Base-by-base conservation (phyloP, 1,139 yeast genomes). In the Hyphopichia wangnamkhiaoensis region DNA sequence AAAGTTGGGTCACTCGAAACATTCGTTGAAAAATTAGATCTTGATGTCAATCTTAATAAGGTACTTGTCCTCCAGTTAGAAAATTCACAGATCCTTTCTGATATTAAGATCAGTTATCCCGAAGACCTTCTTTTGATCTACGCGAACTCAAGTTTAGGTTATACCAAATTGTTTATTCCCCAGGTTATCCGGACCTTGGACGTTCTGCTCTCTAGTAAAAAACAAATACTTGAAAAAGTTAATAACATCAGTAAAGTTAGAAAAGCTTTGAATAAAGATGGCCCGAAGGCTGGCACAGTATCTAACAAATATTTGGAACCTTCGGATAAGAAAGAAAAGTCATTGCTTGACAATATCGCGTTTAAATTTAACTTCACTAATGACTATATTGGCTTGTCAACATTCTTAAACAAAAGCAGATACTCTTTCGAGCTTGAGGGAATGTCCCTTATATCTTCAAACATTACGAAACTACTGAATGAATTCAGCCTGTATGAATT, bases 311-410 rank as follows among this genome's bases (percentile, higher is more conserved):
- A n/a, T n/a, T n/a, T n/a, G n/a, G n/a, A n/a, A 4, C 5, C 14
- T 3, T 3, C 17, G 2, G n/a, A 12, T 19, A 16, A 30, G 13
- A 18, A 18, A 12, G 10, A 13, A 15, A 31, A 17, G 20, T 17
- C 13, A n/a, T n/a, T 4, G 7, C 19, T n/a, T 20, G 12, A n/a
- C 14, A 16, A 34, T 9, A 30, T 59, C 24, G 62, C 61, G 1
- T 57, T 65, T 40, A 64, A 57, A 34, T 33, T 61, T n/a, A 54
- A 52, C 12, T 43, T 66, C 33, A 41, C 54, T 2, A 68, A 65
- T 39, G 68, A 71, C 35, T 71, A 71, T 42, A 45, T 66, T 32
- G 73, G 74, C 6, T 37, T 71, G 16, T 61, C 72, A 0, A 54
- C 69, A 2, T 52, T 58, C 38, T 49, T 59, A 8, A 65, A 62